Evolutionary conservation across 2,329 filamentous ascomycete genomes (phyloP).

Genomic region (Exophiala mesophila): DNA sequence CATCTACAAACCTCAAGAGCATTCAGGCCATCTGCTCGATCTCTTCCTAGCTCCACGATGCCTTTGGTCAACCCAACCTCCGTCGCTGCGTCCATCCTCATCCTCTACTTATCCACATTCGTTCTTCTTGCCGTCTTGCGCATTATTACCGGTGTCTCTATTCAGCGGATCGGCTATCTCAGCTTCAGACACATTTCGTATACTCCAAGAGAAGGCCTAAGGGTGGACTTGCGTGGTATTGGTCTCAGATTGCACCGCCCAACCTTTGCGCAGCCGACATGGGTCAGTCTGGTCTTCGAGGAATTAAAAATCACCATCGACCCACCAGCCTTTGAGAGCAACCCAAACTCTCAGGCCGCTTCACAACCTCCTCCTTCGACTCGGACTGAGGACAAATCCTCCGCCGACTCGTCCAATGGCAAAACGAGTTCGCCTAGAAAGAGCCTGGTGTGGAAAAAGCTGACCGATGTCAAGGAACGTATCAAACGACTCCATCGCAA

Average conservation of each 20-base stretch:
- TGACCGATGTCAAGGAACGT: conserved; percentile 74
- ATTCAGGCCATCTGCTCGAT: too few species aligned
- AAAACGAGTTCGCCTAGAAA: conserved; percentile 38
- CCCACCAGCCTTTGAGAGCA: conserved; percentile 56
- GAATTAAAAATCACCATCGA: conserved; percentile 84
- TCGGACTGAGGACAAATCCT: conserved; percentile 24
- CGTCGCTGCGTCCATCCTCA: conserved; percentile 76
- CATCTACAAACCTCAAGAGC: too few species aligned
- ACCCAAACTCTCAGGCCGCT: conserved; percentile 20
- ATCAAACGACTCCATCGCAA: conserved; percentile 82
- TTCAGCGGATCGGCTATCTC: conserved; percentile 89
- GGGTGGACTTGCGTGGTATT: conserved; percentile 82
- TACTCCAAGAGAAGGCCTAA: conserved; percentile 80
- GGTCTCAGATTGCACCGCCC: conserved; percentile 86
- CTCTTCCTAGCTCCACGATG: conserved; percentile 31
- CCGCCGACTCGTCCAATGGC: too few species aligned
- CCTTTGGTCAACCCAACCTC: conserved; percentile 63
- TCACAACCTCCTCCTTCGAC: conserved; percentile 14
- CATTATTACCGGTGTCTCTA: conserved; percentile 88
- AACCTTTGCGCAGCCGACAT: conserved; percentile 95
- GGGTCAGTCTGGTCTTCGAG: conserved; percentile 83
- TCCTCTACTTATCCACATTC: conserved; percentile 87
- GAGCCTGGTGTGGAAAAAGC: conserved; percentile 72
- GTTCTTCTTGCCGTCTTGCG: conserved; percentile 88
- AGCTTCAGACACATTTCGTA: conserved; percentile 88